These are phyloP conservation scores for Cytospora leucostoma DNA, from an alignment of 2,329 filamentous ascomycete species.

Conservation along the genomic window DNA sequence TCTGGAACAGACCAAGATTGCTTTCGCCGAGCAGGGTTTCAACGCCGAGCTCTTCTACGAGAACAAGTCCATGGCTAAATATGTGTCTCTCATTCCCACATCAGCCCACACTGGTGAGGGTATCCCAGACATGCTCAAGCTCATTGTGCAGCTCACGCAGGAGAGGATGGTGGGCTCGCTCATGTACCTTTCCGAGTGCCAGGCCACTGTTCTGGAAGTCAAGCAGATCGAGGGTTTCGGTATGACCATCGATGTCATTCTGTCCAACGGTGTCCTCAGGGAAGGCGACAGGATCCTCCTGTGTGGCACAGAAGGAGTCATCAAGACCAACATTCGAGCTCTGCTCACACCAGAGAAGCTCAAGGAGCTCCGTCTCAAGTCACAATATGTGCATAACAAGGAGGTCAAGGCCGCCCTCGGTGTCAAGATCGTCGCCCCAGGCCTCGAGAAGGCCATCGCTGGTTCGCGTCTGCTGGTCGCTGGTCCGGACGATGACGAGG, in stretches of 20 bases:
- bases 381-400: slow-evolving; percentile 97
- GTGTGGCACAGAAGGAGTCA: slow-evolving; percentile 95
- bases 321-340: slow-evolving; percentile 92
- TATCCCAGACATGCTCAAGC: slow-evolving; percentile 98
- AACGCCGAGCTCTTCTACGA: slow-evolving; percentile 96
- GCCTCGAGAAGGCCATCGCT: slow-evolving; percentile 92
- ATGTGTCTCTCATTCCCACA: slow-evolving; percentile 94
- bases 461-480: slow-evolving; percentile 94
- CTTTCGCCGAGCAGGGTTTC: slow-evolving; percentile 95
- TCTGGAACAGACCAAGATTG: slow-evolving; percentile 86
- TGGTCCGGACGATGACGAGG: slow-evolving; percentile 92
- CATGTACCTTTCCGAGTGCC: slow-evolving; percentile 98
- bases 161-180: slow-evolving; percentile 96
- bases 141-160: slow-evolving; percentile 88
- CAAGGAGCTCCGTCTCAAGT: slow-evolving; percentile 93
- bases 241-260: slow-evolving; percentile 95
- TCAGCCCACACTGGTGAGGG: slow-evolving; percentile 98
- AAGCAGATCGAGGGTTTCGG: slow-evolving; percentile 99
- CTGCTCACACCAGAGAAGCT: slow-evolving; percentile 90
- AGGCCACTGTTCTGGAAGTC: slow-evolving; percentile 96
- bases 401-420: slow-evolving; percentile 97
- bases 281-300: slow-evolving; percentile 95
- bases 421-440: slow-evolving; percentile 98
- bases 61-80: slow-evolving; percentile 95
- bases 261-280: slow-evolving; percentile 91